These are phyloP conservation scores for Avena eriantha DNA, from an alignment of 176 grass and related monocot genomes.

Conservation along the genomic window DNA sequence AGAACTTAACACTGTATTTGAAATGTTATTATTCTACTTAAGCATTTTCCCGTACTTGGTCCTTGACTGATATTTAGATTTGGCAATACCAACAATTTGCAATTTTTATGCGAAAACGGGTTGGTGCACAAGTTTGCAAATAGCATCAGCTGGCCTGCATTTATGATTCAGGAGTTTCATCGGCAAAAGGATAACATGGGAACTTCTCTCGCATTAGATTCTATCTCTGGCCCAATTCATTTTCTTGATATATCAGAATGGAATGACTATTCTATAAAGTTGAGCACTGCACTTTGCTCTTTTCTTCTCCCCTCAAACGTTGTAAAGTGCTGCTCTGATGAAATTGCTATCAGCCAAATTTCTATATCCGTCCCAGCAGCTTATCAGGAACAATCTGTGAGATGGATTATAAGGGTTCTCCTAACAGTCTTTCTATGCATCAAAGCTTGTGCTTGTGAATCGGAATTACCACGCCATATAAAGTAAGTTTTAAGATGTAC, in stretches of 20 bases:
- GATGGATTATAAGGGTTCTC: slow-evolving; percentile 87
- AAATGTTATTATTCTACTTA: slow-evolving; percentile 30
- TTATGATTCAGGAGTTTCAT: slow-evolving; percentile 74
- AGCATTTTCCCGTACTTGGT: slow-evolving; percentile 19
- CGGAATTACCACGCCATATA: slow-evolving; percentile 70
- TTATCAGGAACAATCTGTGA: slow-evolving; percentile 83
- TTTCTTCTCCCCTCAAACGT: slow-evolving; percentile 76
- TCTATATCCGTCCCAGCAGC: slow-evolving; percentile 60
- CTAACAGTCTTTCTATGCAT: slow-evolving; percentile 83
- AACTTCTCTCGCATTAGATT: slow-evolving; percentile 43
- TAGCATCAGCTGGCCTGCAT: slow-evolving; percentile 86
- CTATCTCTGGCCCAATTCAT: slow-evolving; percentile 38
- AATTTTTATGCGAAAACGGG: slow-evolving; percentile 85
- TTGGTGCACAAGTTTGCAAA: slow-evolving; percentile 89
- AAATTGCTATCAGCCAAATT: slow-evolving; percentile 61
- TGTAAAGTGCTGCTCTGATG: slow-evolving; percentile 50
- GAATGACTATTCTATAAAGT: slow-evolving; percentile 75
- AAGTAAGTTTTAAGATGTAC: slow-evolving; percentile 53
- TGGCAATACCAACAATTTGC: slow-evolving; percentile 74
- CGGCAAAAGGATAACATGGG: slow-evolving; percentile 37
- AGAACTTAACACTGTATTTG: slow-evolving; percentile 21
- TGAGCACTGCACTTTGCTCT: slow-evolving; percentile 81
- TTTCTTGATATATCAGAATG: slow-evolving; percentile 70
- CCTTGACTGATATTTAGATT: slow-evolving; percentile 80
- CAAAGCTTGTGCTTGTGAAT: slow-evolving; percentile 67